Evolutionary conservation across 306 rosid species (phyloP).

Genomic region (Leucaena leucocephala): DNA sequence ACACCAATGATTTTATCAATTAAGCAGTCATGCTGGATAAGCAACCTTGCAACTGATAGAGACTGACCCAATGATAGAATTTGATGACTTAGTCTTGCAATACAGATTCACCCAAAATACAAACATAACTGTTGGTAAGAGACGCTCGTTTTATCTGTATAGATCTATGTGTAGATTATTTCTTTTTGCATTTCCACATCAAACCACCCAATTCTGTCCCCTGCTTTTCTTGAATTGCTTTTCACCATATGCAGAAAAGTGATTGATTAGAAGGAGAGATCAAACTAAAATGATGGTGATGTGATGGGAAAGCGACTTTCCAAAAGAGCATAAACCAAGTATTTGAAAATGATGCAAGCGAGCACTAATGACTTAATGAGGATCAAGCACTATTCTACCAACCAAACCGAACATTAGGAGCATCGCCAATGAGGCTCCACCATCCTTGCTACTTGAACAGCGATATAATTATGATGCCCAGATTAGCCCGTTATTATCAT

Average conservation of each 20-base stretch:
- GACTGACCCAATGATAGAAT: no score
- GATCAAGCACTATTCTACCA: not conserved
- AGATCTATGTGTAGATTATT: not conserved
- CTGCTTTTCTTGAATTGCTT: not conserved
- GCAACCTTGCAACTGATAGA: no score
- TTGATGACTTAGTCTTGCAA: no score
- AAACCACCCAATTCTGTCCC: slow-evolving; percentile 16
- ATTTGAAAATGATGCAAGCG: slow-evolving; percentile 4
- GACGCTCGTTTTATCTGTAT: not conserved
- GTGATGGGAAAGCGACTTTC: slow-evolving; percentile 25
- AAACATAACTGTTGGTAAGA: no score
- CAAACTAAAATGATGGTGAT: slow-evolving; percentile 20
- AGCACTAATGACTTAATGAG: not conserved
- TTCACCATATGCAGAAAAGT: not conserved
- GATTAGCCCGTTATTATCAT: not conserved
- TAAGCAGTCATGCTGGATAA: no score
- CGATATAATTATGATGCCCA: not conserved
- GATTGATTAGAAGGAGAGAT: slow-evolving; percentile 20
- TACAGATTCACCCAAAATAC: no score
- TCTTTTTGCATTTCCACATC: slow-evolving; percentile 3
- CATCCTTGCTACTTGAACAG: not conserved
- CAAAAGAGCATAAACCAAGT: slow-evolving; percentile 1
- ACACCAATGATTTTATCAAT: no score
- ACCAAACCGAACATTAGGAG: slow-evolving; percentile 28
- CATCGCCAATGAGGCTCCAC: not conserved